phyloP scores from a whole-genome alignment of 345 rosid species.

The Bretschneidera sinensis region DNA sequence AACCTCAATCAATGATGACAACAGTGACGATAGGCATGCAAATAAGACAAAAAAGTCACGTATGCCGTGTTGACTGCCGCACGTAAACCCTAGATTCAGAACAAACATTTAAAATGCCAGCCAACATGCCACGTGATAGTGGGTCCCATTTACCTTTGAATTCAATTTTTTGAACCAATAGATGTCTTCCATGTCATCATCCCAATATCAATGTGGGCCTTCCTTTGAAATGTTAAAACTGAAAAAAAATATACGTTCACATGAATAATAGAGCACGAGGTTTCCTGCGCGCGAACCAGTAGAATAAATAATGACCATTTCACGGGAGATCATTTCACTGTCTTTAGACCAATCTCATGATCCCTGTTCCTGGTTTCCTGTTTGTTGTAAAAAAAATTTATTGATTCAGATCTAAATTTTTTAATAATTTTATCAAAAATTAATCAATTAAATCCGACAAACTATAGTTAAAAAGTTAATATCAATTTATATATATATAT shows the following conservation, averaged over 20 bases:
- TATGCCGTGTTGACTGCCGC: conserved; percentile 11
- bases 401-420: too few relatives aligned
- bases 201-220: neutral
- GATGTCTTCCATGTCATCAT: conserved; percentile 8
- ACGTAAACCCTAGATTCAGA: conserved; percentile 21
- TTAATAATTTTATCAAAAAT: too few relatives aligned
- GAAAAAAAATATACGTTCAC: too few relatives aligned
- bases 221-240: too few relatives aligned
- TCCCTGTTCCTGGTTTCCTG: too few relatives aligned
- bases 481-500: too few relatives aligned
- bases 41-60: conserved; percentile 21
- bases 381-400: too few relatives aligned
- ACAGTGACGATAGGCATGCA: conserved; percentile 12
- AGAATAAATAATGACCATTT: conserved; percentile 6
- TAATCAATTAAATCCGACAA: neutral
- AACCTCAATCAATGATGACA: too few relatives aligned
- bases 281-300: conserved; percentile 4
- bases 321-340: conserved; percentile 8
- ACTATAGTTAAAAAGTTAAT: too few relatives aligned
- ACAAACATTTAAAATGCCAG: too few relatives aligned
- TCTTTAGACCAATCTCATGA: conserved; percentile 12
- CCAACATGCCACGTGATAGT: conserved; percentile 14
- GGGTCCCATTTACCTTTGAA: conserved; percentile 2
- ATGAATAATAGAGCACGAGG: conserved; percentile 7
- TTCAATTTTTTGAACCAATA: conserved; percentile 3